Base-by-base conservation (phyloP, 176 grass and related monocot species). In the Hordeum vulgare region DNA sequence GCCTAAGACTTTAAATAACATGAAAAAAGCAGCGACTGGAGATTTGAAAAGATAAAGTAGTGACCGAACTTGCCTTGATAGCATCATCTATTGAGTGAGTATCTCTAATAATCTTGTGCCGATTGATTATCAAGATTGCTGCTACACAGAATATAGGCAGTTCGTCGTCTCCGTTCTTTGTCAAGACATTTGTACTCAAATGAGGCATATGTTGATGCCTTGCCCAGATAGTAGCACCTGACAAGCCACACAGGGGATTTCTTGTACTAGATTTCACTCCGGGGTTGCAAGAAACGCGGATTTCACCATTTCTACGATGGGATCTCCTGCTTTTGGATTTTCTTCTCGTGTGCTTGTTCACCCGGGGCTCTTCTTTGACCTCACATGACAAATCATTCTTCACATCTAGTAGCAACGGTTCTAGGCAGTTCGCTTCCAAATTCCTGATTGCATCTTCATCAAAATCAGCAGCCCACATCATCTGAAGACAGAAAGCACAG, bases 381-480 rank as follows among this genome's bases (percentile, higher is more conserved):
- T 95, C 87, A 71, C 47, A 83, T 75, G 82, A 75, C 60, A 80
- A 82, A 66, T 86, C 62, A 80, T 83, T 91, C 83, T 27, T 89
- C 85, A 57, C 57, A 68, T 87, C 60, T 54, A 94, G 66, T 34
- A 88, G 74, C 79, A 98, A 94, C 15, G 85, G 80, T 37, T 85
- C 93, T 51, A 98, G 80, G 81, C 96, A 98, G 85, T 90, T 94
- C 42, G 87, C 85, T 67, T 94, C 89, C 64, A 98, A 90, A 86
- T 75, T 74, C 37, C 12, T 85, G 71, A 79, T 88, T 61, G 87
- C 74, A 76, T 85, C 91, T 81, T 98, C 96, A 75, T 95, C 85
- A 90, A 98, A 98, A 92, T 98, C 96, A 87, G 96, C 96, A 94
- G 96, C 96, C 96, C 96, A 98, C 96, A 98, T 98, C 96, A 95